Evolutionary conservation across 257 asterid species (phyloP), one percentile per base, ranked within the genome.

Genomic region (Cruciata laevipes): DNA sequence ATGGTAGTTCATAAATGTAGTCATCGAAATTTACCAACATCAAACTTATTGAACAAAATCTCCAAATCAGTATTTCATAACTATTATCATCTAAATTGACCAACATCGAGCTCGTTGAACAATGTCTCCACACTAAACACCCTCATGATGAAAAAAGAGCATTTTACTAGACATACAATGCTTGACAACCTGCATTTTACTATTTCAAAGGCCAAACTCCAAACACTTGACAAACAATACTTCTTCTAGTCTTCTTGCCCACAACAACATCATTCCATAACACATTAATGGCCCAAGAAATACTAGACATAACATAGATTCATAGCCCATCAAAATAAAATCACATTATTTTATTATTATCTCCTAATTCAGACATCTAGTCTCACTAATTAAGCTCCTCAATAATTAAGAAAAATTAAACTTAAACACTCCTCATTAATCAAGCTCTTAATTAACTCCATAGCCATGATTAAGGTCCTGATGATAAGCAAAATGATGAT

Each of bases 401-500:
- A 58, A n/a, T 58, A 58, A 58, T 58, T 27, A 27, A 52, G 11
- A 1, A 52, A 6, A 52, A 6, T 5, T 55, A 55, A 55, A 7
- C 31, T 38, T 8, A 42, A 47, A 47, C 55, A 47, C 55, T 17
- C 51, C 17, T 42, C 55, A 47, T 47, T 14, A 47, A 4, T 47
- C 4, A 47, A 47, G 1, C 20, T 47, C n/a, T 16, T 16, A 61
- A 21, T 73, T 70, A 80, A 61, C 79, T 73, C 82, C 83, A 73
- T 76, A 75, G 60, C 80, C 82, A 12, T 5, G 66, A 61, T 47
- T 47, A 14, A 47, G 55, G 55, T 47, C 55, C 55, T 47, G 89
- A 57, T 84, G 85, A 76, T 85, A 83, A 35, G 74, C 85, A 76
- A 60, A 87, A 74, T 80, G 86, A 73, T 85, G 66, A 11, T 79